These are phyloP conservation scores for Mortierella sp. DNA, from an alignment of 371 early-diverging fungal species.

Conservation along the genomic window DNA sequence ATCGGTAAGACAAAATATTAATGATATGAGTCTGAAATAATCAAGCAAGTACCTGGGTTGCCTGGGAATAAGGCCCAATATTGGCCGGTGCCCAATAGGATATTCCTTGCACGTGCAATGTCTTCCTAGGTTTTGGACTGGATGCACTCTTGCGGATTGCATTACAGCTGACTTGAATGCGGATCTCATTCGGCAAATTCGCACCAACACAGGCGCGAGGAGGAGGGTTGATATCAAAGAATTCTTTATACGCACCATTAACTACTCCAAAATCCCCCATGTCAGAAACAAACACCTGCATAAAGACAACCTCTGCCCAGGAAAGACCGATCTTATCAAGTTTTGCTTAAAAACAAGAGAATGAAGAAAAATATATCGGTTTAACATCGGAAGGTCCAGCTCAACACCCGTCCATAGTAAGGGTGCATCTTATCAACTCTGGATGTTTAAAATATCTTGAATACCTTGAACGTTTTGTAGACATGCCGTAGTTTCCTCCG, in stretches of 20 bases:
- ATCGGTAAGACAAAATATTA: neutral
- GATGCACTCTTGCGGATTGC: slow-evolving; percentile 50
- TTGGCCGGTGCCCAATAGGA: slow-evolving; percentile 92
- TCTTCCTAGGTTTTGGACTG: slow-evolving; percentile 54
- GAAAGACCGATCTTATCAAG: slow-evolving; percentile 30
- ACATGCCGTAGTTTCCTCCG: slow-evolving; percentile 60
- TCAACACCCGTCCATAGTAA: too few species aligned
- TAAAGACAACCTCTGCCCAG: slow-evolving; percentile 68
- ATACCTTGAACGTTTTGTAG: slow-evolving; percentile 57
- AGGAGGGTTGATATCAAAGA: slow-evolving; percentile 79
- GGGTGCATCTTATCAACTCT: too few species aligned
- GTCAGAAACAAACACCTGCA: slow-evolving; percentile 73
- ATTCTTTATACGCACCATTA: slow-evolving; percentile 72
- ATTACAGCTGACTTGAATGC: slow-evolving; percentile 73
- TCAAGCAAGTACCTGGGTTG: slow-evolving; percentile 61
- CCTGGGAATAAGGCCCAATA: slow-evolving; percentile 84
- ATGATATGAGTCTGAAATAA: neutral
- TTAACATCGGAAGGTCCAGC: too few species aligned
- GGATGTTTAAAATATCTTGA: neutral
- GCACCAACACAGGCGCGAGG: slow-evolving; percentile 74
- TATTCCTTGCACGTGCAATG: slow-evolving; percentile 83
- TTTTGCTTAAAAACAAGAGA: slow-evolving; percentile 23
- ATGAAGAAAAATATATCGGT: neutral
- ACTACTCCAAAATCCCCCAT: slow-evolving; percentile 75
- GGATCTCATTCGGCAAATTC: slow-evolving; percentile 43